Conservation (phyloP, 2,329 filamentous ascomycete genomes). For the Volutella citrinella region DNA sequence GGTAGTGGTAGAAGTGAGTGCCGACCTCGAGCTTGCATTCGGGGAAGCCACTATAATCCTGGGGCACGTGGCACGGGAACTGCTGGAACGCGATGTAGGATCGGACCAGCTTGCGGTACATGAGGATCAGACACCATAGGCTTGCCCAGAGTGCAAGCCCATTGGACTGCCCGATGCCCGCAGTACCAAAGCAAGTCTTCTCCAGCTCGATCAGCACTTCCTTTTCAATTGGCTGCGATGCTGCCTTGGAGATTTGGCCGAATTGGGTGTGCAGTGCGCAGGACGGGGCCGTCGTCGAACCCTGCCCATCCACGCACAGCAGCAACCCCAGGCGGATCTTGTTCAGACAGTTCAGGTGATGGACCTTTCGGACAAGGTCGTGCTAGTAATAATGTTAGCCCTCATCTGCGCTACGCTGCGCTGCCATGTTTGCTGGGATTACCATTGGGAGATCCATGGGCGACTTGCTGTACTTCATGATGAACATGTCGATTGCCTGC, state of each 20-base stretch:
- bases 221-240: conserved; percentile 25
- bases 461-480: conserved; percentile 24
- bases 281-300: conserved; percentile 21
- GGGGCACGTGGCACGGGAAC: conserved; percentile 26
- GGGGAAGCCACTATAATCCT: conserved; percentile 27
- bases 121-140: conserved; percentile 26
- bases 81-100: conserved; percentile 27
- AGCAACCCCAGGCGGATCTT: conserved; percentile 24
- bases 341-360: conserved; percentile 24
- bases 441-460: conserved; percentile 21
- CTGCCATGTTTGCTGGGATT: conserved; percentile 1
- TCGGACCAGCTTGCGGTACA: conserved; percentile 27
- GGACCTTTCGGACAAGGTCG: conserved; percentile 23
- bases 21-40: conserved; percentile 25
- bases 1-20: conserved; percentile 27
- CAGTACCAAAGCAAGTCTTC: conserved; percentile 22
- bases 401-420: no score
- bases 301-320: conserved; percentile 21
- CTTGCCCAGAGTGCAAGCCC: conserved; percentile 25
- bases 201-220: conserved; percentile 23
- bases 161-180: conserved; percentile 22
- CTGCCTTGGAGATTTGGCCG: conserved; percentile 25
- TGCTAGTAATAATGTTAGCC: conserved; percentile 13
- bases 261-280: conserved; percentile 27
- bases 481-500: conserved; percentile 25